These are phyloP conservation scores for Cucurbita pepo DNA, from an alignment of 306 rosid species.

Conservation along the genomic window DNA sequence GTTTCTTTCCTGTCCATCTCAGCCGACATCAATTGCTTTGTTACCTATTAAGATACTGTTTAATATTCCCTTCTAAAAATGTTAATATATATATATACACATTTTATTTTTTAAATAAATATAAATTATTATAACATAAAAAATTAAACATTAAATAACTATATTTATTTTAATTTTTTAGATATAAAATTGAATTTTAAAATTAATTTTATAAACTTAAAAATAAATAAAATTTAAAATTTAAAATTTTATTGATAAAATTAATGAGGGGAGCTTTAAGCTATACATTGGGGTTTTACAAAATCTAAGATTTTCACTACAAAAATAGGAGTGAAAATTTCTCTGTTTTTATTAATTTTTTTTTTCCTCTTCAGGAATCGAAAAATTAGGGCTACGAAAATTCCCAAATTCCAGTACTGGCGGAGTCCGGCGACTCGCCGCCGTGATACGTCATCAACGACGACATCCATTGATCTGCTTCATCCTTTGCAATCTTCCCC, in stretches of 20 bases:
- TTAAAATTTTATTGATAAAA: background rate
- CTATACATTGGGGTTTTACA: background rate
- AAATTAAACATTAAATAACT: too few species aligned
- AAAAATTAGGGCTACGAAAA: background rate
- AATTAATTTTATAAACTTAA: too few species aligned
- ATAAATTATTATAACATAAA: too few species aligned
- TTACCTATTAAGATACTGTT: background rate
- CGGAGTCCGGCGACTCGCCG: constrained; percentile 41
- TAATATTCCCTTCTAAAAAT: background rate
- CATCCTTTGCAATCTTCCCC: constrained; percentile 32
- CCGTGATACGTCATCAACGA: constrained; percentile 26
- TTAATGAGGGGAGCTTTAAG: background rate
- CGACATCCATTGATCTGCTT: constrained; percentile 26
- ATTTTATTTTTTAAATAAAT: background rate
- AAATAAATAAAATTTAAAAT: too few species aligned
- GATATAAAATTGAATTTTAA: too few species aligned
- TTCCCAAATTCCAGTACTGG: background rate
- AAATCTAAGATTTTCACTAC: background rate
- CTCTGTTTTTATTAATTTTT: background rate
- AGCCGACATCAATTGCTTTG: background rate
- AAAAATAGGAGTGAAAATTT: background rate
- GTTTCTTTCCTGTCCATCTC: background rate
- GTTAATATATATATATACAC: background rate
- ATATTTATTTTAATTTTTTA: too few species aligned
- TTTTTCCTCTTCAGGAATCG: background rate